These are phyloP conservation scores for Phragmites australis DNA, from an alignment of 176 grass and related monocot genomes.

Conservation along the genomic window DNA sequence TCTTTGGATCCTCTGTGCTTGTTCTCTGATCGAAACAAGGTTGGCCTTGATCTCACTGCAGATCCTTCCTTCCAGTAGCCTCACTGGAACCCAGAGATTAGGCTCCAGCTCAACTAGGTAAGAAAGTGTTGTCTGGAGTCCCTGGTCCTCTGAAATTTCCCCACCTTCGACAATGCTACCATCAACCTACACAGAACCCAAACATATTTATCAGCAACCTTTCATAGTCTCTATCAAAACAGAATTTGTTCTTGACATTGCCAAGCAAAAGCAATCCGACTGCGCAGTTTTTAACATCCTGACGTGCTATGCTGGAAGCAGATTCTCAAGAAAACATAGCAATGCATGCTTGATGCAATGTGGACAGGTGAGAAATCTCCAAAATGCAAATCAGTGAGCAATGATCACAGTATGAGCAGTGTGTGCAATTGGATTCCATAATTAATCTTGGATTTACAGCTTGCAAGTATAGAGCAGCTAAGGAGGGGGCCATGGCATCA, in stretches of 20 bases:
- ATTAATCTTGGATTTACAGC: too few species aligned
- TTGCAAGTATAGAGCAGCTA: too few species aligned
- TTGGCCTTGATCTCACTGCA: slow-evolving; percentile 81
- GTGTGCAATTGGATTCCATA: too few species aligned
- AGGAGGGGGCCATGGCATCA: not conserved
- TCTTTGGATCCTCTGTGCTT: slow-evolving; percentile 70
- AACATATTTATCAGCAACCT: not conserved
- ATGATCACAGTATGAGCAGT: too few species aligned
- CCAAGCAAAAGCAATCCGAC: too few species aligned
- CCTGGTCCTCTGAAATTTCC: not conserved
- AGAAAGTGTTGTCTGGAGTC: slow-evolving; percentile 59
- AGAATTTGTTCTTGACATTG: not conserved
- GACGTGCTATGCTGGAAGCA: too few species aligned
- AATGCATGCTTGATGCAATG: not conserved
- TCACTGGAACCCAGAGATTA: slow-evolving; percentile 80
- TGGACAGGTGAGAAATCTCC: not conserved
- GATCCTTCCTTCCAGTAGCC: slow-evolving; percentile 76
- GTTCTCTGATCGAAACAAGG: slow-evolving; percentile 66
- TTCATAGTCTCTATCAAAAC: too few species aligned
- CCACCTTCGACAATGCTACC: not conserved
- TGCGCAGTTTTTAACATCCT: too few species aligned
- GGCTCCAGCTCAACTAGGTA: slow-evolving; percentile 83
- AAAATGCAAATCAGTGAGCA: too few species aligned
- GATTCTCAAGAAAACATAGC: not conserved
- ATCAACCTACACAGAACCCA: slow-evolving; percentile 38